Evolutionary conservation across 2,329 filamentous ascomycete genomes (phyloP).

Genomic region (Penicillium sp.): DNA sequence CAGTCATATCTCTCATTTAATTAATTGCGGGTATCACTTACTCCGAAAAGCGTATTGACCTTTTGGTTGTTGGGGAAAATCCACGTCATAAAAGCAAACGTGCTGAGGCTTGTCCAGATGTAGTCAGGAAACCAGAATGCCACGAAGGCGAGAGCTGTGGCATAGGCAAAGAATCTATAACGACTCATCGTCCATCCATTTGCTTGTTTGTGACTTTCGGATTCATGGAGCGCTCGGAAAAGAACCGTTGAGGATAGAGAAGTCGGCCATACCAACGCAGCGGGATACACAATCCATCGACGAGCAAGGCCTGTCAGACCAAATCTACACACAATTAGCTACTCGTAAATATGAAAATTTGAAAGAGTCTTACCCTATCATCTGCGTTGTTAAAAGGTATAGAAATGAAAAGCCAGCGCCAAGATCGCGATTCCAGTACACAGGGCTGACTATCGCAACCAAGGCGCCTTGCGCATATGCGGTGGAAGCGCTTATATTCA

Average conservation of each 20-base stretch:
- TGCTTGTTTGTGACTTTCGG: constrained; percentile 14
- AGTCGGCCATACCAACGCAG: constrained; percentile 25
- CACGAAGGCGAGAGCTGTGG: constrained; percentile 20
- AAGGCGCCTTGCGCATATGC: background rate
- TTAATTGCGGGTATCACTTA: constrained; percentile 2
- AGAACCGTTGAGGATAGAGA: constrained; percentile 26
- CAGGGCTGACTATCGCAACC: constrained; percentile 34
- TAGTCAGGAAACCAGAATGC: constrained; percentile 43
- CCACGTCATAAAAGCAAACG: constrained; percentile 53
- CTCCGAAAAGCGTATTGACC: constrained; percentile 30
- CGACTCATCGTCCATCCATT: constrained; percentile 26
- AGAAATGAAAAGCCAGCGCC: constrained; percentile 38
- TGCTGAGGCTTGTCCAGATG: constrained; percentile 53
- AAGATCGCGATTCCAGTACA: constrained; percentile 40
- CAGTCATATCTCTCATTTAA: background rate
- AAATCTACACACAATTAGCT: constrained; percentile 12
- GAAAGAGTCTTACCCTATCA: constrained; percentile 17
- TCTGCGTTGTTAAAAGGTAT: constrained; percentile 26
- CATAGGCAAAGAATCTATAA: constrained; percentile 25
- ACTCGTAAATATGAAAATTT: background rate
- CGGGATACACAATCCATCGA: constrained; percentile 28
- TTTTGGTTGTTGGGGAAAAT: constrained; percentile 49
- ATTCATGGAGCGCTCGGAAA: constrained; percentile 25
- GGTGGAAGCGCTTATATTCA: constrained; percentile 34
- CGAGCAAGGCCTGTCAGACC: constrained; percentile 26